Base-by-base conservation (phyloP, 805 yeast species). In the Lachancea thermotolerans region DNA sequence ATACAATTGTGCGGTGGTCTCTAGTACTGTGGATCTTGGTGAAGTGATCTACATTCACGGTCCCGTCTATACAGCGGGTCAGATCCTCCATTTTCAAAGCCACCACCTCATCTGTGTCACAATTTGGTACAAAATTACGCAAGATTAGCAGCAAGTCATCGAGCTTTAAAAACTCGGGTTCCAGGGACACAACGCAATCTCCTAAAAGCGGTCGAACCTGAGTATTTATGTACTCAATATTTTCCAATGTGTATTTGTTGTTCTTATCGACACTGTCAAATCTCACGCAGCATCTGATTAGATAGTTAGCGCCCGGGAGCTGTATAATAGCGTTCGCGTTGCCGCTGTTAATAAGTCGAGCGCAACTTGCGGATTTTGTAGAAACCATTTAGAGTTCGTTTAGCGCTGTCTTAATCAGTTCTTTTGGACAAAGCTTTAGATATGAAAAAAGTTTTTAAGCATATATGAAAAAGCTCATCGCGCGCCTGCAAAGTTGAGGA, bases 241-340 rank as follows among this genome's bases (percentile, higher is more conserved):
- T 62, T 14, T 44, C 35, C 11, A 35, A 2, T 3, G 59, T 58
- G 37, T 54, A 57, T 11, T 37, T 45, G 42, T 63, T 63, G 37
- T 58, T 57, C 25, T 18, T 27, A n/a, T 28, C 37, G 25, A 60
- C 35, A 17, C 39, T 37, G 2, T 38, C 18, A 36, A 44, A 52
- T 29, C 62, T 48, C 21, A 57, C 52, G 39, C 62, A 57, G 28
- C 57, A 49, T n/a, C 67, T 45, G 28, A 53, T 59, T 2, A 60
- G 33, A 35, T 39, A 37, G 15, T 16, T 21, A 6, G 21, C n/a
- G 41, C 51, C 56, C 2, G 50, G 55, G 27, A 35, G 45, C 15
- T 49, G 51, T 35, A 60, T 40, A 12, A 61, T 18, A 1, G 58
- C 43, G 37, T 62, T 62, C 3, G 65, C 65, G 38, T 55, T 59